phyloP scores from a whole-genome alignment of 1,139 yeast genomes.

The Candida glucosophila region DNA sequence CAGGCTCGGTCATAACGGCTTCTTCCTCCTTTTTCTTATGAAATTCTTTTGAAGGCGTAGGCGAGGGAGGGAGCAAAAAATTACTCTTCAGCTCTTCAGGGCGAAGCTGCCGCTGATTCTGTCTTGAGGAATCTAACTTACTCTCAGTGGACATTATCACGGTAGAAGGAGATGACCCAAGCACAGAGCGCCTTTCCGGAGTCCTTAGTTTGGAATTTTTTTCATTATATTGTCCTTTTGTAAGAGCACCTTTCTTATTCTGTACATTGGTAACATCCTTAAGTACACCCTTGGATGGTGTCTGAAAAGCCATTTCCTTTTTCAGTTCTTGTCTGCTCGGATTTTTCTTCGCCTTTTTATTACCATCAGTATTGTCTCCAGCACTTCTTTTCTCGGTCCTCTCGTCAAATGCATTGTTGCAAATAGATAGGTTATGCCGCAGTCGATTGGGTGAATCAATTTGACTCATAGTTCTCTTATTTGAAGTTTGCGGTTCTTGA shows the following conservation, averaged over 20 bases:
- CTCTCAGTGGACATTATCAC: slow-evolving; percentile 19
- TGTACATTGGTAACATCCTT: slow-evolving; percentile 17
- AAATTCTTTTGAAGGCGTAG: slow-evolving; percentile 31
- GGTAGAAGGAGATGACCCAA: slow-evolving; percentile 26
- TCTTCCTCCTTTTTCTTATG: slow-evolving; percentile 8
- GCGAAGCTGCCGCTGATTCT: no score
- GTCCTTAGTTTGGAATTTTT: slow-evolving; percentile 2
- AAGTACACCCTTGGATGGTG: slow-evolving; percentile 26
- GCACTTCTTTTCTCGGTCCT: slow-evolving; percentile 10
- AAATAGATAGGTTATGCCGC: slow-evolving; percentile 25
- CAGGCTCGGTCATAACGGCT: slow-evolving; percentile 24
- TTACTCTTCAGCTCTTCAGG: slow-evolving; percentile 4
- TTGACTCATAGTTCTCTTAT: slow-evolving; percentile 28
- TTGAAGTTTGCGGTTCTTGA: slow-evolving; percentile 15
- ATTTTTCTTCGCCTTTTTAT: slow-evolving; percentile 9
- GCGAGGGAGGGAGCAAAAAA: slow-evolving; percentile 23
- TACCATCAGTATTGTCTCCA: slow-evolving; percentile 9
- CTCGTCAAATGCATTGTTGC: slow-evolving; percentile 8
- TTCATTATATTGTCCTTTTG: no score
- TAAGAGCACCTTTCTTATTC: slow-evolving; percentile 8
- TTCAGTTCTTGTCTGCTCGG: slow-evolving; percentile 6
- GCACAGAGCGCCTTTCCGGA: slow-evolving; percentile 4
- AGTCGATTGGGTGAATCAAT: slow-evolving; percentile 36
- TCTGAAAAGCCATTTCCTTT: slow-evolving; percentile 17
- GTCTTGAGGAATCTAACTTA: no score